Conservation (phyloP, 495 filamentous ascomycete genomes). For the Penicillium psychrofluorescens region DNA sequence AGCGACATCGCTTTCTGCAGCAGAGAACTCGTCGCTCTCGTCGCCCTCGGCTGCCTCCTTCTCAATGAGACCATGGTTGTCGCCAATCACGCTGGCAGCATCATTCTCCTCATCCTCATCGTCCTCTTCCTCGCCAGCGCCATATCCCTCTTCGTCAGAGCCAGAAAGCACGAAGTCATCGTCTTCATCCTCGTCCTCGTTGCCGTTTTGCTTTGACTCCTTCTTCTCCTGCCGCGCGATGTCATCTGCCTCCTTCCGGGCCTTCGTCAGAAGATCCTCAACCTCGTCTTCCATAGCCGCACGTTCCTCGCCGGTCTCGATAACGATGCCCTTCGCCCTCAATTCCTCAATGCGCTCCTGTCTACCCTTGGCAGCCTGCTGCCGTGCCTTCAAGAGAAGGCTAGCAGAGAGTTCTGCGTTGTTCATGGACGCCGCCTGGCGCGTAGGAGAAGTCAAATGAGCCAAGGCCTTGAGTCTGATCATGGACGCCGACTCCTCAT, state of each 20-base stretch:
- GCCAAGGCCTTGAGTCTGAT: slow-evolving; percentile 65
- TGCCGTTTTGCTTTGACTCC: slow-evolving; percentile 50
- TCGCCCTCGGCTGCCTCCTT: slow-evolving; percentile 34
- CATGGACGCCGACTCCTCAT: slow-evolving; percentile 57
- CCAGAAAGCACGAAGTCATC: slow-evolving; percentile 48
- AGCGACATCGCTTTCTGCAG: slow-evolving; percentile 18
- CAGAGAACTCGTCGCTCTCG: slow-evolving; percentile 15
- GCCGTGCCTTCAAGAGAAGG: slow-evolving; percentile 61
- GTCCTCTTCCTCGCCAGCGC: slow-evolving; percentile 21
- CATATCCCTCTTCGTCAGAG: slow-evolving; percentile 42
- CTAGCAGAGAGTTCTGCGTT: slow-evolving; percentile 59
- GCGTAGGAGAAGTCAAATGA: slow-evolving; percentile 59
- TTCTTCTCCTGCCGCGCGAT: slow-evolving; percentile 73
- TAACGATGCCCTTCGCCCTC: slow-evolving; percentile 65
- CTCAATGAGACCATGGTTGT: slow-evolving; percentile 26
- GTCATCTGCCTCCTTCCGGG: slow-evolving; percentile 69
- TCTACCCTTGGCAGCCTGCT: slow-evolving; percentile 75
- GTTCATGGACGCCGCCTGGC: slow-evolving; percentile 52
- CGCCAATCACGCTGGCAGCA: slow-evolving; percentile 12
- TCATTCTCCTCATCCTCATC: slow-evolving; percentile 37
- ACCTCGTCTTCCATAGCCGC: slow-evolving; percentile 71
- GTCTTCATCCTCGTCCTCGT: slow-evolving; percentile 57
- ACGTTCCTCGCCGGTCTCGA: slow-evolving; percentile 83
- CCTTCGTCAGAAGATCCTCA: slow-evolving; percentile 81
- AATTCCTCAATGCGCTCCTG: slow-evolving; percentile 71